phyloP scores from a whole-genome alignment of 2,329 filamentous ascomycete species.

The Cercospora sojina region DNA sequence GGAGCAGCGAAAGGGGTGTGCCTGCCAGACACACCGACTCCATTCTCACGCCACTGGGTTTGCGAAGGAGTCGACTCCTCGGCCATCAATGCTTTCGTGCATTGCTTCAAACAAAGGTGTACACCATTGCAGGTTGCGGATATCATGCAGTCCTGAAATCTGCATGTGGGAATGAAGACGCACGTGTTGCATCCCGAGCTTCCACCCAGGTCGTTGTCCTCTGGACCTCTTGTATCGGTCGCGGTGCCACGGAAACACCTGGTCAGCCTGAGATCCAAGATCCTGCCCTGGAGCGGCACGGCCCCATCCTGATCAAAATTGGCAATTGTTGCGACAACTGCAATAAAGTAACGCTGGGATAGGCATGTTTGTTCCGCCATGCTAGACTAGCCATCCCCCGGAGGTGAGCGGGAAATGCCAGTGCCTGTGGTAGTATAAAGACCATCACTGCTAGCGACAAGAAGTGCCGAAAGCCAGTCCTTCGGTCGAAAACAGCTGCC shows the following conservation, averaged over 20 bases:
- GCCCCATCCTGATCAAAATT: background rate
- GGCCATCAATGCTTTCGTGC: background rate
- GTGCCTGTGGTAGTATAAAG: background rate
- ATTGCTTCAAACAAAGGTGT: background rate
- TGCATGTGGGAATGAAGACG: background rate
- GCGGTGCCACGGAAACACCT: background rate
- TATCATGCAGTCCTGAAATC: background rate
- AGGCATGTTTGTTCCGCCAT: background rate
- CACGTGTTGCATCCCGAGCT: background rate
- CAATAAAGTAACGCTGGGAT: constrained; percentile 2
- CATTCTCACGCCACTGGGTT: background rate
- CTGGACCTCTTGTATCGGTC: background rate
- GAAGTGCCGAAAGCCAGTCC: background rate
- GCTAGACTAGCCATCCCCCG: background rate
- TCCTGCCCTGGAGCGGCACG: background rate
- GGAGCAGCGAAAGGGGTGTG: background rate
- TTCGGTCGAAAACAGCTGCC: background rate
- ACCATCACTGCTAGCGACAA: background rate
- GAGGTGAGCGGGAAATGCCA: background rate
- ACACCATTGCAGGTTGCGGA: no score
- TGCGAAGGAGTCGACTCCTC: background rate
- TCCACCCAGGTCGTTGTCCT: background rate
- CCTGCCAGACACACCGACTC: background rate
- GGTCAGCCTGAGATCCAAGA: background rate
- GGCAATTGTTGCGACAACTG: background rate